phyloP scores from a whole-genome alignment of 192 early-diverging fungal species.

The Geosiphon pyriformis region DNA sequence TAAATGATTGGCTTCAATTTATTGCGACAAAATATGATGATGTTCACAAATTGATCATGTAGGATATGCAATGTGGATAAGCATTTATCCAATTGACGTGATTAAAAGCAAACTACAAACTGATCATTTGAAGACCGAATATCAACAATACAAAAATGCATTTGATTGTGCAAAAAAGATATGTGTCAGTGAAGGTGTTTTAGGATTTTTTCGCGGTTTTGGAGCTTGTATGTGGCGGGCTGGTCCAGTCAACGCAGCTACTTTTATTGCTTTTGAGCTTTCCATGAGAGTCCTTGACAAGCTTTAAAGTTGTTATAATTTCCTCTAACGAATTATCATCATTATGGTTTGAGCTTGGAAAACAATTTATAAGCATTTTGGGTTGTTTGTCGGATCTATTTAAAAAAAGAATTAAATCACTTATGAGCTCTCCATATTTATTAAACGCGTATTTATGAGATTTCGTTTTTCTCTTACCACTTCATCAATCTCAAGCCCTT shows the following conservation, averaged over 20 bases:
- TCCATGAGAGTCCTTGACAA: constrained; percentile 42
- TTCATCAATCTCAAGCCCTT: constrained; percentile 39
- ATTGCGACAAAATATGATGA: too few species aligned
- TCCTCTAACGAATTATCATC: too few species aligned
- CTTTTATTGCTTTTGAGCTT: constrained; percentile 77
- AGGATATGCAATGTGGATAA: constrained; percentile 65
- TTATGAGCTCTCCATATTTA: not conserved
- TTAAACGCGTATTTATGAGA: not conserved
- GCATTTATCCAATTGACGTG: constrained; percentile 87
- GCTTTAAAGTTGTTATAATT: not conserved
- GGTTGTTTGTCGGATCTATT: constrained; percentile 32
- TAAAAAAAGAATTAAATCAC: not conserved
- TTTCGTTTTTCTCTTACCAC: constrained; percentile 33
- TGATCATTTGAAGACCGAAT: constrained; percentile 64
- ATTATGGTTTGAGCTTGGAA: constrained; percentile 30
- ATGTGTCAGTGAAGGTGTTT: constrained; percentile 69
- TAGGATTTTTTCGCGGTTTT: constrained; percentile 84
- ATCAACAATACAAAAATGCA: constrained; percentile 64
- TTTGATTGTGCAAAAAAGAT: constrained; percentile 80
- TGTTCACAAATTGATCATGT: too few species aligned
- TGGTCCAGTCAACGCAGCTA: constrained; percentile 89
- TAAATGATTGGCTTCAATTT: too few species aligned
- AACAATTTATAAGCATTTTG: constrained; percentile 37
- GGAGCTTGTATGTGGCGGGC: constrained; percentile 85
- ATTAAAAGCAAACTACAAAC: constrained; percentile 96